A percentile compares a stretch with the other conserved stretches of the same genome.
phyloP scores from a whole-genome alignment of 2,329 filamentous ascomycete species.

The Nemania diffusa region DNA sequence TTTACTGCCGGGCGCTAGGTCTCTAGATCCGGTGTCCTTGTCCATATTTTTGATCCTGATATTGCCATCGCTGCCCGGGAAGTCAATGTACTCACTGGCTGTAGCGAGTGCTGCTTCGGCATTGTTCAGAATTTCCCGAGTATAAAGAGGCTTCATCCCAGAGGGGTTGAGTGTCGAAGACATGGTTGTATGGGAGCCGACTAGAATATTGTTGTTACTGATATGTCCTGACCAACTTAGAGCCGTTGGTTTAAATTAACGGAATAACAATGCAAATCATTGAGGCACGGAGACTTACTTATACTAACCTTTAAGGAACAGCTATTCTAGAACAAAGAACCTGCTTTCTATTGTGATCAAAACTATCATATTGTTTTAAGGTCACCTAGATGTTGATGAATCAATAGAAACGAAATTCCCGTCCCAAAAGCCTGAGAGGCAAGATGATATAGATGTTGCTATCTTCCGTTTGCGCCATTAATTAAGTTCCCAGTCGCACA shows the following conservation, averaged over 20 bases:
- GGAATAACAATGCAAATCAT: too few relatives aligned
- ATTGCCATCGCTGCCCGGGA: slow-evolving; percentile 1
- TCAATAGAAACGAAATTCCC: too few relatives aligned
- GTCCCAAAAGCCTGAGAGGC: too few relatives aligned
- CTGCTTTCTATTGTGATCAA: too few relatives aligned
- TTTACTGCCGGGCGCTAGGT: not conserved
- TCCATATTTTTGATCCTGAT: not conserved
- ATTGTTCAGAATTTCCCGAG: not conserved
- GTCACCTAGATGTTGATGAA: too few relatives aligned
- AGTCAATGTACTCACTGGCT: slow-evolving; percentile 10
- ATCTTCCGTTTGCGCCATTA: too few relatives aligned
- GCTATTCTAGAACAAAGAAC: not conserved
- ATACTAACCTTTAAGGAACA: not conserved
- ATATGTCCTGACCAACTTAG: too few relatives aligned
- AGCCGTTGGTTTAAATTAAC: too few relatives aligned
- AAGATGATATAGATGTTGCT: too few relatives aligned
- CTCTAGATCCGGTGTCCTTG: not conserved
- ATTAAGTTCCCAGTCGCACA: too few relatives aligned
- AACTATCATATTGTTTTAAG: too few relatives aligned
- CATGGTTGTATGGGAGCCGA: slow-evolving; percentile 6
- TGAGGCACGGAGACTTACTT: not conserved
- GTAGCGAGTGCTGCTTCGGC: slow-evolving; percentile 29
- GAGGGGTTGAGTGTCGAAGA: not conserved
- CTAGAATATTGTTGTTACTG: too few relatives aligned
- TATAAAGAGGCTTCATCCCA: slow-evolving; percentile 1